phyloP scores from a whole-genome alignment of 345 rosid genomes.

The Draba incana region DNA sequence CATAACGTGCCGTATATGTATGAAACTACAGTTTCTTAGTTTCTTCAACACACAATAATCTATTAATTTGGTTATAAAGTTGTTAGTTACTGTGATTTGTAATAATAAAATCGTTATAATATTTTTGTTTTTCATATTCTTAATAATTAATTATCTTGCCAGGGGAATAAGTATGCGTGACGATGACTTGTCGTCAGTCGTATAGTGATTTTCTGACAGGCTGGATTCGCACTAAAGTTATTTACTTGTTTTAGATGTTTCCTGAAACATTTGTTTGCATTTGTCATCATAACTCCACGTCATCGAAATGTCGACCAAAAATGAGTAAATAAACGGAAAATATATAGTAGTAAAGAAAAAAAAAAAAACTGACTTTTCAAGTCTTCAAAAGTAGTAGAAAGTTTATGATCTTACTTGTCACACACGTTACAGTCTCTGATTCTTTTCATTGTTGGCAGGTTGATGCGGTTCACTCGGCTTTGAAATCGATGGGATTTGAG shows the following conservation, averaged over 20 bases:
- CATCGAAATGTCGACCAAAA: constrained; percentile 16
- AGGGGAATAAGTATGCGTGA: constrained; percentile 24
- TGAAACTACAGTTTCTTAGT: constrained; percentile 29
- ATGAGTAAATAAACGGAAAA: not conserved
- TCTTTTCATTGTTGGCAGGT: constrained; percentile 51
- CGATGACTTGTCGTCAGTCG: constrained; percentile 21
- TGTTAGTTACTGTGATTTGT: no score
- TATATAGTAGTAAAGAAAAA: not conserved
- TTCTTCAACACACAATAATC: not conserved
- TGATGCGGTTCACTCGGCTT: constrained; percentile 84
- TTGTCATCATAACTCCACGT: constrained; percentile 30
- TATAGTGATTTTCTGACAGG: constrained; percentile 27
- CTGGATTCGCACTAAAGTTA: constrained; percentile 37
- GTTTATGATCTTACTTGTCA: constrained; percentile 13
- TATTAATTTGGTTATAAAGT: no score
- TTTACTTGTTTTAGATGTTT: constrained; percentile 28
- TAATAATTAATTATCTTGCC: no score
- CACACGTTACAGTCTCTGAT: constrained; percentile 26
- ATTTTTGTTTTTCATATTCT: no score
- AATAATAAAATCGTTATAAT: no score
- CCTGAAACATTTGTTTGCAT: constrained; percentile 28
- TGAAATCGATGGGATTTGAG: constrained; percentile 73
- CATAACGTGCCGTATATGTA: constrained; percentile 24
- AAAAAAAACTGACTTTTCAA: not conserved
- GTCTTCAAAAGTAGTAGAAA: not conserved